A percentile compares a stretch with the other conserved stretches of the same genome.
phyloP scores from a whole-genome alignment of 805 yeast genomes.

The Yarrowia deformans region DNA sequence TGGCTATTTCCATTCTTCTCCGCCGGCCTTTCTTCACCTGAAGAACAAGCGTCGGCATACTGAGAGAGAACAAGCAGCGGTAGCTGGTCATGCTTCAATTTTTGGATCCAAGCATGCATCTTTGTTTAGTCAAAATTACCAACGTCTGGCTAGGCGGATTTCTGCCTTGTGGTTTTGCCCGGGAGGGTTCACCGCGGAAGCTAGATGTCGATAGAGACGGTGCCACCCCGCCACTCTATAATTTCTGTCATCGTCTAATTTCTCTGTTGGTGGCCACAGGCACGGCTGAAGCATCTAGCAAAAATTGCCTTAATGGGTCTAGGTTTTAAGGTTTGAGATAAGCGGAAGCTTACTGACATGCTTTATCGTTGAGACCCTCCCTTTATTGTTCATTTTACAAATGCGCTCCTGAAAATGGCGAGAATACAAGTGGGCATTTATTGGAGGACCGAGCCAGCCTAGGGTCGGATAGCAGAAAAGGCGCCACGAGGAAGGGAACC shows the following conservation, averaged over 20 bases:
- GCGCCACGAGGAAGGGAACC: slow-evolving; percentile 20
- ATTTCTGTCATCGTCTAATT: background rate
- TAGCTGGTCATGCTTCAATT: background rate
- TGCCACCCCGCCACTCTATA: background rate
- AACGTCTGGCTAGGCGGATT: background rate
- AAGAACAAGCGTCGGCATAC: slow-evolving; percentile 11
- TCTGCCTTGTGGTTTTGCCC: background rate
- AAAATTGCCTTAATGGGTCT: slow-evolving; percentile 29
- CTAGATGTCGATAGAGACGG: background rate
- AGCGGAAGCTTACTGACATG: slow-evolving; percentile 32
- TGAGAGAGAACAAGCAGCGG: slow-evolving; percentile 1
- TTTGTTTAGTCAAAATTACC: background rate
- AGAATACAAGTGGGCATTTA: slow-evolving; percentile 32
- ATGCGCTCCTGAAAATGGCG: slow-evolving; percentile 22
- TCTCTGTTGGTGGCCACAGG: slow-evolving; percentile 7
- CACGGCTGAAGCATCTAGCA: slow-evolving; percentile 32
- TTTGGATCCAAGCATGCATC: background rate
- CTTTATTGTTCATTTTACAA: slow-evolving; percentile 23
- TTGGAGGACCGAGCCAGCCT: slow-evolving; percentile 20
- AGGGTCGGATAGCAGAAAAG: slow-evolving; percentile 25
- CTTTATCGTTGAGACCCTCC: slow-evolving; percentile 14
- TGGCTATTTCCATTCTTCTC: background rate
- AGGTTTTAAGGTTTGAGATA: slow-evolving; percentile 23
- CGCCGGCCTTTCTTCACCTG: background rate
- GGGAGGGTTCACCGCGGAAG: slow-evolving; percentile 23